Evolutionary conservation across 768 basidiomycete genomes (phyloP), one percentile per base, ranked within the genome.

Genomic region (Lactarius deliciosus): DNA sequence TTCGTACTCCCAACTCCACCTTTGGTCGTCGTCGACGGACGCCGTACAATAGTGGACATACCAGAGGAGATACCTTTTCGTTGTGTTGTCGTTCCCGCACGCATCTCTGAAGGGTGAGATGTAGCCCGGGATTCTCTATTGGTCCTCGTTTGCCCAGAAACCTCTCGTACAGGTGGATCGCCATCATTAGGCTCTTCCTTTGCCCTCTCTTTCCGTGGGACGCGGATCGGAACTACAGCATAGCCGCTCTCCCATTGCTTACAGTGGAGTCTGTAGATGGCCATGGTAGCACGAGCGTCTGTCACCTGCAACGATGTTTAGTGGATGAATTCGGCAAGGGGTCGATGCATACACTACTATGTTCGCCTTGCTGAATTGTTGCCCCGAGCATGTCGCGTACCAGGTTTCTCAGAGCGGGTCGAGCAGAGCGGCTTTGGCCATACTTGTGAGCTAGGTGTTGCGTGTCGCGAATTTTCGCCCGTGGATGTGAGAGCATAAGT

Each of bases 211-310:
- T 63, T 59, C 34, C 47, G 40, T 38, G 20, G 50, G 15, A 67
- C 61, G 41, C 61, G 68, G 47, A 65, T 56, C 30, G 63, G 60
- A 25, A 59, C 55, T 11, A 63, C 58, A 25, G 54, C 47, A 53
- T 69, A 68, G 2, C 62, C 69, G 34, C 72, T 72, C 57, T 98
- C 96, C 93, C 93, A 98, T 57, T 85, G 82, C 60, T 86, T 86
- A 71, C 90, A 88, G 75, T 95, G 83, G 20, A 96, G 73, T 8
- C 94, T 83, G 75, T 91, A 98, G 45, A 98, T 80, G 0, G 94
- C 96, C 94, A 99, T 97, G 0, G 95, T 92, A 0, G 96, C 96
- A 60, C 96, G 84, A 0, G 96, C 94, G 74, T 98, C 96, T 20
- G 86, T 91, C 5, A 98, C 88, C 96, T 97, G 65, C 13, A 40